These are phyloP conservation scores for Russula abietina DNA, from an alignment of 768 basidiomycete species.

Conservation along the genomic window DNA sequence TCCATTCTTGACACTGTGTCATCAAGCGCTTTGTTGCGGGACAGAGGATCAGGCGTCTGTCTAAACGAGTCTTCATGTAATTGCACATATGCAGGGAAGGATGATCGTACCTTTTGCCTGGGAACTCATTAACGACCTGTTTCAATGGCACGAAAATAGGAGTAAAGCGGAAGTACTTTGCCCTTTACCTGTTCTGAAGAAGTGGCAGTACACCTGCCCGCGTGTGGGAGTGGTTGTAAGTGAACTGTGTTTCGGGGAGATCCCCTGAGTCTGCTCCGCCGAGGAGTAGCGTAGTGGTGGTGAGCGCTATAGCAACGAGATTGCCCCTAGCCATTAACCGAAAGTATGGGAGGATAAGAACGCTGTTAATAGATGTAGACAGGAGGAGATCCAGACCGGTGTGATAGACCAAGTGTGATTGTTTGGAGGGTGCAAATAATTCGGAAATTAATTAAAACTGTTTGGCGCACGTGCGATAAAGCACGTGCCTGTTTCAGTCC, in stretches of 20 bases:
- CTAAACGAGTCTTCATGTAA: not conserved
- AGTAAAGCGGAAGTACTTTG: not conserved
- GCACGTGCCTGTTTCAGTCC: conserved; percentile 8
- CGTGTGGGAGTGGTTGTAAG: not conserved
- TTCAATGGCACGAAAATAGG: conserved; percentile 2
- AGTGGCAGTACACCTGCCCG: not conserved
- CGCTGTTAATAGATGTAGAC: conserved; percentile 8
- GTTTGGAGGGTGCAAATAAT: not conserved
- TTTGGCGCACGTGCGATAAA: conserved; percentile 6
- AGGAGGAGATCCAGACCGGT: not conserved
- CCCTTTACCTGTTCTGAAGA: not conserved
- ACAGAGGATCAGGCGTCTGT: not conserved
- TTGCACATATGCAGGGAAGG: not conserved
- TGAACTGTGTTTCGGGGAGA: not conserved
- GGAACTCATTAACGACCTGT: not conserved
- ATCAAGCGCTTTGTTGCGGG: not conserved
- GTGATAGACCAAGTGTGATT: not conserved
- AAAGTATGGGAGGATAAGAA: conserved; percentile 10
- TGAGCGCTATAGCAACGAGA: conserved; percentile 14
- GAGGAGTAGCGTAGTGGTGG: not conserved
- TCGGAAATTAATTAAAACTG: conserved; percentile 2
- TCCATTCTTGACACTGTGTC: not conserved
- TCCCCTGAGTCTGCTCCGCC: conserved; percentile 4
- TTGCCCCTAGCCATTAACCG: conserved; percentile 1
- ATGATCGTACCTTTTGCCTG: conserved; percentile 8